phyloP scores from a whole-genome alignment of 2,329 filamentous ascomycete genomes.

The Pseudogymnoascus sp. region DNA sequence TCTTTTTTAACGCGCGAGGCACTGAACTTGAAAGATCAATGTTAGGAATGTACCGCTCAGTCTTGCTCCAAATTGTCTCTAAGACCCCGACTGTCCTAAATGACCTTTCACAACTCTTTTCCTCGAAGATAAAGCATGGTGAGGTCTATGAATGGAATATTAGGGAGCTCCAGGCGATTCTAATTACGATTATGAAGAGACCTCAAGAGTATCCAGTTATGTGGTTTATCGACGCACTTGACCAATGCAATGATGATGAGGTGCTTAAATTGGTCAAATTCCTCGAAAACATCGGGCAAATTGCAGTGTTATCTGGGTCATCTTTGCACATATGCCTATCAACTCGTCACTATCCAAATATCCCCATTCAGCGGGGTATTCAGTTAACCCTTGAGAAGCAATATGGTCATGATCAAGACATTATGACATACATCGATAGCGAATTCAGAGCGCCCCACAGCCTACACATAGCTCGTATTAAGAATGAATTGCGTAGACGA shows the following conservation, averaged over 20 bases:
- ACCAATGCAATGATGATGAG: constrained; percentile 38
- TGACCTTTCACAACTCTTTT: constrained; percentile 19
- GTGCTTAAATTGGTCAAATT: constrained; percentile 26
- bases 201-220: constrained; percentile 18
- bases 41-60: constrained; percentile 39
- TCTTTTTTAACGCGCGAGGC: constrained; percentile 20
- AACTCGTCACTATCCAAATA: constrained; percentile 25
- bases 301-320: constrained; percentile 9
- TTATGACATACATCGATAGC: constrained; percentile 21
- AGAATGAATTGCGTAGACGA: constrained; percentile 16
- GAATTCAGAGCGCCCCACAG: constrained; percentile 18
- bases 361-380: constrained; percentile 18
- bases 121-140: constrained; percentile 13
- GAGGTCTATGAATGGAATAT: not conserved
- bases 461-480: constrained; percentile 16
- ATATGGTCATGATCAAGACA: constrained; percentile 23
- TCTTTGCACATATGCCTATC: constrained; percentile 20
- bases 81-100: constrained; percentile 31
- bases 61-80: constrained; percentile 38
- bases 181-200: not conserved
- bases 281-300: constrained; percentile 21
- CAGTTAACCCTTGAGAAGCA: constrained; percentile 22
- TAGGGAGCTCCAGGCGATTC: not conserved
- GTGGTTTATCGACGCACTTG: constrained; percentile 37
- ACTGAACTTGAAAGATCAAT: constrained; percentile 34